Base-by-base conservation (phyloP, 2,329 filamentous ascomycete species). In the Diaporthe vaccinii region DNA sequence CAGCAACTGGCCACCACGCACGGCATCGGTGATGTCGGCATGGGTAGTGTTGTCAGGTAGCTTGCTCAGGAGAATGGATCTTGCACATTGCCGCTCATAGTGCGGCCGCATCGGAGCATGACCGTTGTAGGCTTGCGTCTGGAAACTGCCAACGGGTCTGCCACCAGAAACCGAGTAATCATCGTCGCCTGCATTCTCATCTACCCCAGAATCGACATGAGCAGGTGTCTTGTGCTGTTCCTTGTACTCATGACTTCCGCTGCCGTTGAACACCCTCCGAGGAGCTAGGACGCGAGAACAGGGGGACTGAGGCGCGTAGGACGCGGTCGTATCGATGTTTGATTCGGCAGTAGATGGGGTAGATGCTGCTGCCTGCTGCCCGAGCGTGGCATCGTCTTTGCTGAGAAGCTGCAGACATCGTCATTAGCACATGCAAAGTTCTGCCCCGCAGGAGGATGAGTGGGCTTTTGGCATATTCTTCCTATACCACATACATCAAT, bases 1-100 rank as follows among this genome's bases (percentile, higher is more conserved):
- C 15, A 96, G 82, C 15, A 97, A 79, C 77, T 90, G 87, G 1
- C 94, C 95, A 34, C 95, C 94, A 75, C 92, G 91, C 70, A 97
- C 84, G 15, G 88, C 87, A 31, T 88, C 86, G 4, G 89, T 87
- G 75, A 97, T 84, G 77, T 97, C 93, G 62, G 87, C 87, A 79
- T 94, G 90, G 0, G 91, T 93, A 20, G 89, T 89, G 3, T 85
- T 86, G 7, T 92, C 88, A 1, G 92, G 85, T 1, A 97, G 86
- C 75, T 92, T 91, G 49, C 84, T 84, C 68, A 96, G 85, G 31
- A 90, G 84, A 31, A 97, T 78, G 0, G 93, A 93, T 67, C 93
- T 88, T 31, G 81, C 83, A 67, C 85, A 85, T 41, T 83, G 80
- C 46, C 83, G 81, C 74, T 87, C 82, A 72, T 81, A 84, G 15